A percentile compares a stretch with the other conserved stretches of the same genome.
These are phyloP conservation scores for Mytilinidion resinicola DNA, from an alignment of 495 filamentous ascomycete genomes.

Conservation along the genomic window DNA sequence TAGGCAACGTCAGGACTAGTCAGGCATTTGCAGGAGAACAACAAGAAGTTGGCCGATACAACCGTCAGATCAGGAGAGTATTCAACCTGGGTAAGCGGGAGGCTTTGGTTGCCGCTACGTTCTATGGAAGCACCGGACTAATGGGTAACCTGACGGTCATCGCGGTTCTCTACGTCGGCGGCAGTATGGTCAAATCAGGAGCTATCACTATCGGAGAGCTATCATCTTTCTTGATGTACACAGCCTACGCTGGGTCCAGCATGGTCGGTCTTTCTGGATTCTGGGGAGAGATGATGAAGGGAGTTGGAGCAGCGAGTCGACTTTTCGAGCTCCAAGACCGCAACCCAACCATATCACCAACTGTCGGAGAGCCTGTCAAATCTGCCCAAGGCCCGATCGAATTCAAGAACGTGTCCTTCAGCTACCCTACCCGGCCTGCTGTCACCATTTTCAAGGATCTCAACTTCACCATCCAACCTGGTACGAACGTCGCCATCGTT, in stretches of 20 bases:
- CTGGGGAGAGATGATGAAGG: constrained; percentile 98
- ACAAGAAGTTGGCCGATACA: constrained; percentile 84
- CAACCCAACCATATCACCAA: constrained; percentile 76
- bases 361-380: constrained; percentile 64
- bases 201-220: constrained; percentile 85
- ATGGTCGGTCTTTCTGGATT: constrained; percentile 92
- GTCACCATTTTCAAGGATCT: constrained; percentile 86
- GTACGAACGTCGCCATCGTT: constrained; percentile 91
- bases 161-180: constrained; percentile 84
- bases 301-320: constrained; percentile 88
- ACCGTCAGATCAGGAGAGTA: constrained; percentile 82
- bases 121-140: constrained; percentile 82
- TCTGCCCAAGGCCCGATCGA: constrained; percentile 82
- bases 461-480: constrained; percentile 83
- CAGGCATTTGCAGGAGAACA: constrained; percentile 93
- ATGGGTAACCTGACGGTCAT: constrained; percentile 94
- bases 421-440: constrained; percentile 84
- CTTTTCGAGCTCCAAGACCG: constrained; percentile 96
- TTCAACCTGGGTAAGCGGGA: constrained; percentile 81
- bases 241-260: constrained; percentile 83
- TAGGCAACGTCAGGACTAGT: constrained; percentile 91
- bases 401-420: constrained; percentile 78
- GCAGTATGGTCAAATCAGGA: constrained; percentile 79
- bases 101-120: constrained; percentile 80
- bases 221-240: constrained; percentile 98